These are phyloP conservation scores for Alternaria triticina DNA, from an alignment of 2,329 filamentous ascomycete genomes.

Conservation along the genomic window DNA sequence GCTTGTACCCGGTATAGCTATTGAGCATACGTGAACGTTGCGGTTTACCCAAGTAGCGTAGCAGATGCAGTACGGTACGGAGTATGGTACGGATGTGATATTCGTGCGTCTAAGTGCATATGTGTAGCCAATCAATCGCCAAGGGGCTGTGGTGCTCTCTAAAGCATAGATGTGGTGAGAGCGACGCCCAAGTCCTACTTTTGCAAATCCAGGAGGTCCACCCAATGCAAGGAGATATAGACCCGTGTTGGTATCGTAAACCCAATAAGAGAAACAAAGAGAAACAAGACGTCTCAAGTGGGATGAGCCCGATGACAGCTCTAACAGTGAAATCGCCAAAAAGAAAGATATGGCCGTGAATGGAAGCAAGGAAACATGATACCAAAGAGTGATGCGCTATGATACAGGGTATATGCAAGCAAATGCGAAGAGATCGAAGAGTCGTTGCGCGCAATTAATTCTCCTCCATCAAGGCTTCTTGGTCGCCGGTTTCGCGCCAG, in stretches of 20 bases:
- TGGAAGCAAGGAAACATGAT: constrained; percentile 14
- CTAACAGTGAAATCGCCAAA: constrained; percentile 17
- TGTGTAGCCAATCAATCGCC: constrained; percentile 21
- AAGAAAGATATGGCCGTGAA: constrained; percentile 18
- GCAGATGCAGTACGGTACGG: constrained; percentile 1
- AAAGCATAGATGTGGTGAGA: constrained; percentile 16
- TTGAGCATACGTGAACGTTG: not conserved
- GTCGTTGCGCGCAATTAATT: constrained; percentile 29
- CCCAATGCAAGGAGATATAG: constrained; percentile 11
- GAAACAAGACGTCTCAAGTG: constrained; percentile 14
- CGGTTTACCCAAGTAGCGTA: not conserved
- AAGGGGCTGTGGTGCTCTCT: constrained; percentile 26
- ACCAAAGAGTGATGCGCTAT: constrained; percentile 25
- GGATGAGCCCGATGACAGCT: constrained; percentile 6
- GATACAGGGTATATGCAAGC: constrained; percentile 26
- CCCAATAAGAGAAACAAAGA: constrained; percentile 9
- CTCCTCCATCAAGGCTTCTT: constrained; percentile 66
- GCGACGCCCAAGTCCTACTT: constrained; percentile 22
- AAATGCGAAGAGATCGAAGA: constrained; percentile 14
- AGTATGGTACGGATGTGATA: constrained; percentile 18
- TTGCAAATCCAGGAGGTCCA: constrained; percentile 21
- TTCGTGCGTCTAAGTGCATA: constrained; percentile 30
- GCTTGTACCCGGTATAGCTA: not conserved
- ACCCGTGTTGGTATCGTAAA: constrained; percentile 30
- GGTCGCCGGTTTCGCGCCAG: constrained; percentile 87